Conservation (phyloP, 768 basidiomycete genomes). For the Agrocybe praecox region DNA sequence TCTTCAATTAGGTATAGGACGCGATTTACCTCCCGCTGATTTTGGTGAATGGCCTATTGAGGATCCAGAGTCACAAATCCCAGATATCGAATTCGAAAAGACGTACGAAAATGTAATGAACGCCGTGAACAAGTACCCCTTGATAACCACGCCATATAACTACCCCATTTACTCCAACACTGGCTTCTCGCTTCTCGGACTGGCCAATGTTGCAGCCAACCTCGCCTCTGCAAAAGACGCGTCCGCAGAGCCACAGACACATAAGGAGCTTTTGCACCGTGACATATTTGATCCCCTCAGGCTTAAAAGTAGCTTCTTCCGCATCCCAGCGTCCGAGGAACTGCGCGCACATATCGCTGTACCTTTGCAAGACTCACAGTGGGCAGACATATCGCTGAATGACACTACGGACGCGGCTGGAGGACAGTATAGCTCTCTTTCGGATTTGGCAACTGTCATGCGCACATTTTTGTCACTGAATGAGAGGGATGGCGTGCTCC, state of each 20-base stretch:
- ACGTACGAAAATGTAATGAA: slow-evolving; percentile 31
- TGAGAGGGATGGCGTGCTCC: slow-evolving; percentile 32
- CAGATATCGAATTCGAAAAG: not conserved
- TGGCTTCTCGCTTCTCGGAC: slow-evolving; percentile 75
- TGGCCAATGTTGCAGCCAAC: slow-evolving; percentile 60
- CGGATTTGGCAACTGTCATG: slow-evolving; percentile 46
- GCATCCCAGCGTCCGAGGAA: slow-evolving; percentile 33
- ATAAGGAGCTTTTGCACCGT: slow-evolving; percentile 45
- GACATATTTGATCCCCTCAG: slow-evolving; percentile 54
- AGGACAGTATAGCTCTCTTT: slow-evolving; percentile 53
- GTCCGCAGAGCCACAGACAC: slow-evolving; percentile 30
- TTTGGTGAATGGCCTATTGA: slow-evolving; percentile 43
- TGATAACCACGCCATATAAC: slow-evolving; percentile 43
- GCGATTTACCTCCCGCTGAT: slow-evolving; percentile 35
- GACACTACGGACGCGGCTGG: slow-evolving; percentile 45
- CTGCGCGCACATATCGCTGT: slow-evolving; percentile 39
- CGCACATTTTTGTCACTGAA: slow-evolving; percentile 46
- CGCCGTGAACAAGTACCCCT: slow-evolving; percentile 36
- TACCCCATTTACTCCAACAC: slow-evolving; percentile 75
- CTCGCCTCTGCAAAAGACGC: slow-evolving; percentile 32
- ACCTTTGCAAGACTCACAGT: slow-evolving; percentile 32
- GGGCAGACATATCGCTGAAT: slow-evolving; percentile 41
- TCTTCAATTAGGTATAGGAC: slow-evolving; percentile 30
- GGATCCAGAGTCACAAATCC: slow-evolving; percentile 7
- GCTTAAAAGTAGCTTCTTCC: slow-evolving; percentile 46